Percentiles rank a stretch among this genome's conserved stretches.
phyloP scores from a whole-genome alignment of 2,329 filamentous ascomycete genomes.

The Ophiobolus disseminans region DNA sequence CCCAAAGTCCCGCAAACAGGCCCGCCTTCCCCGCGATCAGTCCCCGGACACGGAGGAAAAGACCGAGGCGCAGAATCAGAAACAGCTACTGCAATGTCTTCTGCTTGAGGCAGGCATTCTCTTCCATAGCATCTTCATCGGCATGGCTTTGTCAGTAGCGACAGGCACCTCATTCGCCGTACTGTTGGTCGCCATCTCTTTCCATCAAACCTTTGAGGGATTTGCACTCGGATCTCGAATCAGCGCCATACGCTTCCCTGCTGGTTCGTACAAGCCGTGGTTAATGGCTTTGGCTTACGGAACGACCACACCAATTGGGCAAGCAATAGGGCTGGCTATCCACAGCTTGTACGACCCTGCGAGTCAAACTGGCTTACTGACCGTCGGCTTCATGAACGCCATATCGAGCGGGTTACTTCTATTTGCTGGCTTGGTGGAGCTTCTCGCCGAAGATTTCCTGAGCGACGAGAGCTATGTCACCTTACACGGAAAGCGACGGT shows the following conservation, averaged over 20 bases:
- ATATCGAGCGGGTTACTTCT: constrained; percentile 57
- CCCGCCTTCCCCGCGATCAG: constrained; percentile 13
- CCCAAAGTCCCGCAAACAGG: constrained; percentile 27
- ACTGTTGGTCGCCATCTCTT: constrained; percentile 72
- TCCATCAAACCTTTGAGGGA: constrained; percentile 75
- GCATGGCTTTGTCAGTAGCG: constrained; percentile 74
- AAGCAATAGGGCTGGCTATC: constrained; percentile 58
- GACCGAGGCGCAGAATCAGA: constrained; percentile 59
- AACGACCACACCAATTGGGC: constrained; percentile 61
- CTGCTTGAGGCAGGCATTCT: constrained; percentile 79
- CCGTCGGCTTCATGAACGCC: constrained; percentile 60
- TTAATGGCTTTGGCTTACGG: constrained; percentile 70
- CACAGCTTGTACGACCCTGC: constrained; percentile 59
- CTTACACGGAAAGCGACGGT: constrained; percentile 63
- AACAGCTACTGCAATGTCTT: constrained; percentile 74
- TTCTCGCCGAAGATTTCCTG: constrained; percentile 61
- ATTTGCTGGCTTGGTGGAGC: constrained; percentile 59
- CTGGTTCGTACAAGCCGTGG: constrained; percentile 76
- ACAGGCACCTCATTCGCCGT: constrained; percentile 69
- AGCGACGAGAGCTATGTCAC: constrained; percentile 69
- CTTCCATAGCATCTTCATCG: constrained; percentile 79
- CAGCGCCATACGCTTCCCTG: constrained; percentile 72
- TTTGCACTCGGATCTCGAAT: constrained; percentile 75
- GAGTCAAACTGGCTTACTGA: constrained; percentile 56
- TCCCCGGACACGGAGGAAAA: constrained; percentile 31